phyloP scores from a whole-genome alignment of 805 yeast genomes.

The Myxozyma udenii region DNA sequence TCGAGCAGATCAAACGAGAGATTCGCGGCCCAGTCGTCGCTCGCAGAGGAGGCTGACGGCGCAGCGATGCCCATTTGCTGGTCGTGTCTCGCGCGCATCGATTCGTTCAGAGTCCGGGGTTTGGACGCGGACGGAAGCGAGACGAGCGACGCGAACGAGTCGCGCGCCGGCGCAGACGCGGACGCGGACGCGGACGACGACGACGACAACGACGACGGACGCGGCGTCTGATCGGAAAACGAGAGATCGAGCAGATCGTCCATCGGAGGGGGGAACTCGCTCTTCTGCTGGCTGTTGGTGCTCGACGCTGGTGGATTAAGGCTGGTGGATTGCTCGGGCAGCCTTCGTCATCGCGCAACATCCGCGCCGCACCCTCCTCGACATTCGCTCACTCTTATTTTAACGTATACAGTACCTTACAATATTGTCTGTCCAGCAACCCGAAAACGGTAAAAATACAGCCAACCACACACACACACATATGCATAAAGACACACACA shows the following conservation, averaged over 20 bases:
- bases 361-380: too few relatives aligned
- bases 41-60: background rate
- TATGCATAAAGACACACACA: background rate
- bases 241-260: conserved; percentile 26
- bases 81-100: conserved; percentile 1
- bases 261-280: too few relatives aligned
- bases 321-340: too few relatives aligned
- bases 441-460: background rate
- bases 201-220: conserved; percentile 30
- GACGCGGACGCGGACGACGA: conserved; percentile 37
- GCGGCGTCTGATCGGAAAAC: conserved; percentile 8
- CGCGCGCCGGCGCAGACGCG: conserved; percentile 1
- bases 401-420: too few relatives aligned
- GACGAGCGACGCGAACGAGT: conserved; percentile 30
- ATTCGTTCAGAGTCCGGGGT: conserved; percentile 14
- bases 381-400: too few relatives aligned
- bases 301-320: too few relatives aligned
- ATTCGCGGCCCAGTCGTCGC: conserved; percentile 21
- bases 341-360: too few relatives aligned
- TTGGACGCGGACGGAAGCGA: conserved; percentile 22
- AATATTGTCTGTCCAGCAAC: too few relatives aligned
- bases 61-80: conserved; percentile 7
- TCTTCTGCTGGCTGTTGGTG: too few relatives aligned
- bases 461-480: background rate
- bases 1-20: conserved; percentile 22